A percentile compares a stretch with the other conserved stretches of the same genome.
These are phyloP conservation scores for Platanthera zijinensis DNA, from an alignment of 106 monocot genomes.

Conservation along the genomic window DNA sequence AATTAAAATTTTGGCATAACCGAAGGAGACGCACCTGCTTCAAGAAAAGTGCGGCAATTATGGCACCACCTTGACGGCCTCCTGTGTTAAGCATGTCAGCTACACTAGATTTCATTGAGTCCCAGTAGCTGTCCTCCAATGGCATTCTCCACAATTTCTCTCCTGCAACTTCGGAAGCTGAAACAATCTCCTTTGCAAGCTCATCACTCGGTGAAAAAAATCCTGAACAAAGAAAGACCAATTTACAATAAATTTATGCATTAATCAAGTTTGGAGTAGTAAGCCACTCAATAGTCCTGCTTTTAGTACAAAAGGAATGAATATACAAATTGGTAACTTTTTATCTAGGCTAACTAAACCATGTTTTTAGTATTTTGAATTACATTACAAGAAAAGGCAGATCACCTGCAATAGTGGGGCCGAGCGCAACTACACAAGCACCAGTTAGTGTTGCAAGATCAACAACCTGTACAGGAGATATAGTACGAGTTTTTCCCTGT, in stretches of 20 bases:
- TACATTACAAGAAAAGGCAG: background rate
- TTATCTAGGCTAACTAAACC: background rate
- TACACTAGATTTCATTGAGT: constrained; percentile 86
- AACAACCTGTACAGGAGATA: constrained; percentile 41
- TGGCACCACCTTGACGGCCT: constrained; percentile 80
- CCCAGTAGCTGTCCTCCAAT: constrained; percentile 94
- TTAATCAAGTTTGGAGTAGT: background rate
- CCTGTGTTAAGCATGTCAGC: constrained; percentile 97
- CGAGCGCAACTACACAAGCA: constrained; percentile 89
- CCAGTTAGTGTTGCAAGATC: constrained; percentile 96
- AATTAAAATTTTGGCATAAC: background rate
- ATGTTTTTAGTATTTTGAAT: background rate
- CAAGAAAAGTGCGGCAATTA: constrained; percentile 86
- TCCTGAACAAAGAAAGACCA: constrained; percentile 29
- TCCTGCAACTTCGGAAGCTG: constrained; percentile 59
- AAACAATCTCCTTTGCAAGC: constrained; percentile 62
- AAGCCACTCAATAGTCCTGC: background rate
- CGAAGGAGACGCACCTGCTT: constrained; percentile 55
- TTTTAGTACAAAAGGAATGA: background rate
- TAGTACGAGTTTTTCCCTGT: background rate
- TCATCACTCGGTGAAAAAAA: constrained; percentile 82
- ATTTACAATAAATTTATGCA: background rate
- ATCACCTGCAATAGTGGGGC: constrained; percentile 74
- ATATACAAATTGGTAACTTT: background rate
- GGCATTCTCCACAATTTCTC: constrained; percentile 96